phyloP scores from a whole-genome alignment of 176 grass and related monocot species.

The bread wheat (Triticum aestivum) region IWGSC_CS_RefSeq_v2.1 NC_057802.1:616361942-616362441 shows the following conservation, averaged over 20 bases:
- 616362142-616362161: constrained; percentile 42
- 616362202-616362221: constrained; percentile 43
- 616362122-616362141: constrained; percentile 30
- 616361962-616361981: background rate
- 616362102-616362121: background rate
- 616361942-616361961: background rate
- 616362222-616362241: constrained; percentile 53
- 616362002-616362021: background rate
- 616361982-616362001: background rate
- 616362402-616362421: background rate
- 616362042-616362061: background rate
- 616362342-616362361: background rate
- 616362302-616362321: constrained; percentile 54
- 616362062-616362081: background rate
- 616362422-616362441: constrained; percentile 42
- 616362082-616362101: background rate
- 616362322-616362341: constrained; percentile 36
- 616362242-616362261: constrained; percentile 52
- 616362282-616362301: constrained; percentile 59
- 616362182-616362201: constrained; percentile 55
- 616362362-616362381: background rate
- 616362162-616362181: constrained; percentile 38
- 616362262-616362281: constrained; percentile 56
- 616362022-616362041: background rate
- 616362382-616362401: background rate